A percentile compares a stretch with the other conserved stretches of the same genome.
Conservation (phyloP, 1,284 basidiomycete species). For the Apiotrichum laibachii region DNA sequence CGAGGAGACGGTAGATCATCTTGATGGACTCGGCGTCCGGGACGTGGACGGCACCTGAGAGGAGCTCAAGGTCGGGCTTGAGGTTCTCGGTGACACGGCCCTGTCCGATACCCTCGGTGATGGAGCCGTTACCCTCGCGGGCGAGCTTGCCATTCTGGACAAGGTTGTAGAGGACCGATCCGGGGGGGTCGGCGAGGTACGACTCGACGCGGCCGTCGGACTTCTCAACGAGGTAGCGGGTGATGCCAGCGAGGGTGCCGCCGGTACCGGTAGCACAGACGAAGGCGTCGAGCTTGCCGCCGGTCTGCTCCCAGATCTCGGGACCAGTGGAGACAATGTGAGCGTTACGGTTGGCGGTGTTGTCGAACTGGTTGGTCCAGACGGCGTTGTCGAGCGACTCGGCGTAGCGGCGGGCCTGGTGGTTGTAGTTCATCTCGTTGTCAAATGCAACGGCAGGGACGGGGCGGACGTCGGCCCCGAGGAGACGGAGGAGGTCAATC, state of each 20-base stretch:
- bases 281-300: slow-evolving; percentile 80
- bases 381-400: slow-evolving; percentile 80
- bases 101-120: slow-evolving; percentile 99
- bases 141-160: slow-evolving; percentile 77
- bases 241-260: slow-evolving; percentile 88
- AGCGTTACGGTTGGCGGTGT: slow-evolving; percentile 80
- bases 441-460: slow-evolving; percentile 97
- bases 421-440: slow-evolving; percentile 96
- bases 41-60: slow-evolving; percentile 81
- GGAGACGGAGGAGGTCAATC: slow-evolving; percentile 94
- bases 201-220: slow-evolving; percentile 76
- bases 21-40: slow-evolving; percentile 85
- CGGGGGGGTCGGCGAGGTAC: slow-evolving; percentile 95
- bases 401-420: slow-evolving; percentile 90
- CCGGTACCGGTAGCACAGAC: slow-evolving; percentile 93
- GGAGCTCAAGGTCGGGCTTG: slow-evolving; percentile 71
- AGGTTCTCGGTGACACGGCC: slow-evolving; percentile 95
- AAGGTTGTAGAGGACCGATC: slow-evolving; percentile 85
- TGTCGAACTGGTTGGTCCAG: slow-evolving; percentile 99
- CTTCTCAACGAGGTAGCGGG: slow-evolving; percentile 80
- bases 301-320: slow-evolving; percentile 92
- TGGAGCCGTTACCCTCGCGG: slow-evolving; percentile 75
- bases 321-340: slow-evolving; percentile 92
- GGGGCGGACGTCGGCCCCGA: slow-evolving; percentile 92
- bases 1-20: slow-evolving; percentile 91